Base-by-base conservation (phyloP, 1,139 yeast genomes). In the Sugiyamaella grinbergsii region DNA sequence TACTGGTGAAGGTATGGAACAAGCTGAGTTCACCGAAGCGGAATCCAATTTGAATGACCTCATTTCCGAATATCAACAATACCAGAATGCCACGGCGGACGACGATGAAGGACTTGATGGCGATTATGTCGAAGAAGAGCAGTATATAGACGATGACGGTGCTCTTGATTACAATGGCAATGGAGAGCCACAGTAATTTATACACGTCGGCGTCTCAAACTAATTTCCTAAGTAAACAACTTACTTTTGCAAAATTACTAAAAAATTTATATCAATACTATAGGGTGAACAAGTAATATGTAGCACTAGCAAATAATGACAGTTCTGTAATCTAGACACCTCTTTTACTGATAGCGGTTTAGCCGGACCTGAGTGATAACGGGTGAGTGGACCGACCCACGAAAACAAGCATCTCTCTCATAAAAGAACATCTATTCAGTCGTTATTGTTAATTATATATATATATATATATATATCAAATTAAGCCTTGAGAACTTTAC, bases 1-100 rank as follows among this genome's bases (percentile, higher is more conserved):
- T 62, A 70, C 74, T 18, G 67, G 71, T 32, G 77, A 73, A 58
- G 78, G 77, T 50, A 74, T 73, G 77, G 77, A 73, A 50, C 74
- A 68, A 60, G 67, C 68, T 55, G 77, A 73, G 61, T 74, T 73
- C 63, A 68, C 72, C 28, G 77, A 74, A 60, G 77, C 77, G 13
- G 72, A 72, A 55, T 66, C 73, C 47, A 73, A 73, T 62, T 62
- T 73, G 61, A 65, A 65, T 51, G 77, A 73, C 52, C 62, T 73
- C 43, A 71, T 74, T 33, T 60, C 63, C 44, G 77, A 73, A 59
- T 73, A 73, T 61, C 73, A 71, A 61, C 77, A 74, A 61, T 72
- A 73, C 63, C 76, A 73, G 62, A 67, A 71, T 45, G 77, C 74
- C 8, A 60, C 69, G 31, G 65, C 64, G 29, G 73, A 68, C 40